Conservation (phyloP, 352 stramenopile species). For the Phytopythium vexans region DNA sequence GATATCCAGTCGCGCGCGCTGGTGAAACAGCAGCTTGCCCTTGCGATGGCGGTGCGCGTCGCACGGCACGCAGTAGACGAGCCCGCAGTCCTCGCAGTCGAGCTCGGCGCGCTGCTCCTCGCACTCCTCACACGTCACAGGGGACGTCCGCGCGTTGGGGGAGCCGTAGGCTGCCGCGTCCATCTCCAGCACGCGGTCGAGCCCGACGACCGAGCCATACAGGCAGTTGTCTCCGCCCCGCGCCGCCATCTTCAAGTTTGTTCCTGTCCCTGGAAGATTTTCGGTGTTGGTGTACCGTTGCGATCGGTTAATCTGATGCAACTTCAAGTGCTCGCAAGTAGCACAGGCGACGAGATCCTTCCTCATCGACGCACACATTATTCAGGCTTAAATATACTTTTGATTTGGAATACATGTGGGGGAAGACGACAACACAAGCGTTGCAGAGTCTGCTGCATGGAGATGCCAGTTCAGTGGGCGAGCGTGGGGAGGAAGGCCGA, state of each 20-base stretch:
- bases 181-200: slow-evolving; percentile 23
- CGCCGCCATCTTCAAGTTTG: slow-evolving; percentile 1
- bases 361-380: neutral
- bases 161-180: slow-evolving; percentile 13
- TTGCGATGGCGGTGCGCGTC: slow-evolving; percentile 76
- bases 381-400: neutral
- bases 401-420: neutral
- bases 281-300: no score
- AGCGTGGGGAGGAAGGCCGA: slow-evolving; percentile 40
- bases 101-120: slow-evolving; percentile 40
- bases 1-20: slow-evolving; percentile 23
- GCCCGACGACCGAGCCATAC: slow-evolving; percentile 38
- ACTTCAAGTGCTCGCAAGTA: no score
- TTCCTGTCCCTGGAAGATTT: no score
- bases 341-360: no score
- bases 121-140: slow-evolving; percentile 66
- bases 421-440: no score
- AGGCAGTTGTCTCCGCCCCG: slow-evolving; percentile 23
- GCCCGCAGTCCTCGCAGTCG: slow-evolving; percentile 67
- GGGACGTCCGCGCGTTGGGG: neutral
- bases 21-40: slow-evolving; percentile 74
- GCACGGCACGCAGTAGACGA: slow-evolving; percentile 67
- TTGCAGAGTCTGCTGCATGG: no score
- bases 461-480: slow-evolving; percentile 1
- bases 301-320: no score